These are phyloP conservation scores for Boletus barrowsii DNA, from an alignment of 768 basidiomycete genomes.

Conservation along the genomic window DNA sequence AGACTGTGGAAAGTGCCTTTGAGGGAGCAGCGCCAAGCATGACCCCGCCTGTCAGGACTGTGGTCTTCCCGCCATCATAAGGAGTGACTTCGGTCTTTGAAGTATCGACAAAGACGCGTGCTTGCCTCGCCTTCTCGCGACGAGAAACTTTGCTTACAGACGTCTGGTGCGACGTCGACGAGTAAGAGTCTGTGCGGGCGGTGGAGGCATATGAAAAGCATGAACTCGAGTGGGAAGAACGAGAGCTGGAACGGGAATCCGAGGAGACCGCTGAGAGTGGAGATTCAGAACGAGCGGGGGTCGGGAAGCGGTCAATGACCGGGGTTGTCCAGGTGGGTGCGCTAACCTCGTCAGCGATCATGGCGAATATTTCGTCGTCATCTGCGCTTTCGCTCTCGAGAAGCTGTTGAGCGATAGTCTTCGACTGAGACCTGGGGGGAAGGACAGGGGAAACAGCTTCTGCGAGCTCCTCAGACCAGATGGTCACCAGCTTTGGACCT, in stretches of 20 bases:
- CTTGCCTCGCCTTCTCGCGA: constrained; percentile 65
- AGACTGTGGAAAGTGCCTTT: constrained; percentile 29
- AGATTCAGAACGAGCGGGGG: constrained; percentile 50
- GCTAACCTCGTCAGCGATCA: constrained; percentile 70
- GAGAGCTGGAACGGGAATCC: constrained; percentile 51
- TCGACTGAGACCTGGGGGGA: constrained; percentile 30
- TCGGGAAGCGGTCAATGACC: constrained; percentile 56
- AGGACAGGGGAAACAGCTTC: constrained; percentile 19
- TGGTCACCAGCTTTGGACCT: constrained; percentile 47
- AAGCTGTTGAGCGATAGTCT: constrained; percentile 74
- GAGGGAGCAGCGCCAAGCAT: constrained; percentile 66
- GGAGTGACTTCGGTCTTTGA: constrained; percentile 78
- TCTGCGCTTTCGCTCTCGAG: constrained; percentile 68
- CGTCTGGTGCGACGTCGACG: constrained; percentile 39
- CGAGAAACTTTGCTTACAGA: constrained; percentile 56
- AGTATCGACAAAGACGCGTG: constrained; percentile 69
- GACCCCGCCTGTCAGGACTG: constrained; percentile 82
- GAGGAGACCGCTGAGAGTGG: constrained; percentile 55
- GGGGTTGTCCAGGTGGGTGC: constrained; percentile 71
- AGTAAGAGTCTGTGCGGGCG: constrained; percentile 51
- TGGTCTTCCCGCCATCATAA: constrained; percentile 86
- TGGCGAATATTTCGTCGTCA: constrained; percentile 68
- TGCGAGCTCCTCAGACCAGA: constrained; percentile 63
- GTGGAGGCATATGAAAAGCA: constrained; percentile 66
- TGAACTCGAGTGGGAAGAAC: constrained; percentile 71